Base-by-base conservation (phyloP, 2,329 filamentous ascomycete species). In the Akanthomyces muscarius region DNA sequence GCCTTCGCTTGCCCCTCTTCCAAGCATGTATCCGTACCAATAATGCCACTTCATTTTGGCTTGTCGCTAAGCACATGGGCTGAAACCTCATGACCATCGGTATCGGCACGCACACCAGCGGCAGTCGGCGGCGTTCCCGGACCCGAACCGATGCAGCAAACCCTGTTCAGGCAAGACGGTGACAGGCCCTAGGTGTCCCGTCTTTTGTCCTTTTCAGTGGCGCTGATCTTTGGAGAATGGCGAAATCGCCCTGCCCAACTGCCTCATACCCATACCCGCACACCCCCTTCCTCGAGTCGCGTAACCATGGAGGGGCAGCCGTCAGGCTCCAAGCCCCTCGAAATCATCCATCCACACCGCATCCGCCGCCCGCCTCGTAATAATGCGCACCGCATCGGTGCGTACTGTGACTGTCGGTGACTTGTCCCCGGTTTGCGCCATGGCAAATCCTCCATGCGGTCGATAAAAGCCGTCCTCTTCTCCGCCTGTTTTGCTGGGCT, bases 241-340 rank as follows among this genome's bases (percentile, higher is more conserved):
- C 62, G 62, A 64, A 64, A 64, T 64, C 42, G 11, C 58, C 57
- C 45, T 51, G 57, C 44, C 52, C 51, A 52, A 57, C 57, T 57
- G 45, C 62, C 62, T 64, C 62, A 61, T 64, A 33, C 21, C 58
- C 51, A 45, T 56, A 50, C 16, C 30, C 23, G 51, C 60, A 56
- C 60, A n/a, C 60, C 60, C 60, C 23, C 41, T 44, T n/a, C 11
- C 25, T 21, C 44, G 8, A 25, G 44, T 33, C 42, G 25, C 21
- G 42, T 42, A 47, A 38, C 16, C 38, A n/a, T 53, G 50, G 50
- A 53, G 50, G 50, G 50, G 50, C 23, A 21, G 28, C 25, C 14
- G n/a, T 56, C 51, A 50, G 51, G 60, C n/a, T 45, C 33, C 41
- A n/a, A 38, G 30, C 41, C 48, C 50, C 23, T 44, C 57, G 25